Conservation (phyloP, 2,329 filamentous ascomycete species). For the Colletotrichum limetticola region DNA sequence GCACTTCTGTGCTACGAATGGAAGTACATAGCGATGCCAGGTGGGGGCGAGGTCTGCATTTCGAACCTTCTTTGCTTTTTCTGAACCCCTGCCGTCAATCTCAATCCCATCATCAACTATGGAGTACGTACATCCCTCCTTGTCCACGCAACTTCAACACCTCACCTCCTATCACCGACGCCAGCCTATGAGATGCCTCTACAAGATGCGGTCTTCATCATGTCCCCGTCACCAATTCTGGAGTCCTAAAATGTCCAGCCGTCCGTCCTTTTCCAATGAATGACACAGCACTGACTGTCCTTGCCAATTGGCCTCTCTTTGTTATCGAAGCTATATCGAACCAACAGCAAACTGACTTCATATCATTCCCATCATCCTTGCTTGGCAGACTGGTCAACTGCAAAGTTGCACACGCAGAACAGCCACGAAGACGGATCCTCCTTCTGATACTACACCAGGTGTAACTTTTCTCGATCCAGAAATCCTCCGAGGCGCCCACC, state of each 20-base stretch:
- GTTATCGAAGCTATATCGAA: background rate
- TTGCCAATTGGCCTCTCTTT: background rate
- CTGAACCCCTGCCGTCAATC: constrained; percentile 7
- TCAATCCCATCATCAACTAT: background rate
- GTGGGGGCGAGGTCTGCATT: constrained; percentile 17
- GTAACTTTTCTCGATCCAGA: constrained; percentile 15
- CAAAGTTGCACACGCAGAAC: background rate
- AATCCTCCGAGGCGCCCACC: constrained; percentile 17
- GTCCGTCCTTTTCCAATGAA: background rate
- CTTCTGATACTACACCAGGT: constrained; percentile 1
- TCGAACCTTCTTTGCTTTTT: constrained; percentile 30
- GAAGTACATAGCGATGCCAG: background rate
- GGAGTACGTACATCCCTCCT: background rate
- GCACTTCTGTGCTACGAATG: too few species aligned
- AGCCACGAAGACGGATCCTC: background rate
- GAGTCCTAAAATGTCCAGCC: background rate
- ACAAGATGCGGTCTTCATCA: background rate
- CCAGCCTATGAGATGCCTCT: background rate
- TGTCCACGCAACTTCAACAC: background rate
- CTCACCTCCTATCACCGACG: background rate
- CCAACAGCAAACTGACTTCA: background rate
- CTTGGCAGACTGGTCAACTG: background rate
- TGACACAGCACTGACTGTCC: background rate
- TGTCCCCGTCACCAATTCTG: background rate
- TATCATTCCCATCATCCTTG: background rate